phyloP scores from a whole-genome alignment of 805 yeast species.

The Tetrapisispora phaffii region DNA sequence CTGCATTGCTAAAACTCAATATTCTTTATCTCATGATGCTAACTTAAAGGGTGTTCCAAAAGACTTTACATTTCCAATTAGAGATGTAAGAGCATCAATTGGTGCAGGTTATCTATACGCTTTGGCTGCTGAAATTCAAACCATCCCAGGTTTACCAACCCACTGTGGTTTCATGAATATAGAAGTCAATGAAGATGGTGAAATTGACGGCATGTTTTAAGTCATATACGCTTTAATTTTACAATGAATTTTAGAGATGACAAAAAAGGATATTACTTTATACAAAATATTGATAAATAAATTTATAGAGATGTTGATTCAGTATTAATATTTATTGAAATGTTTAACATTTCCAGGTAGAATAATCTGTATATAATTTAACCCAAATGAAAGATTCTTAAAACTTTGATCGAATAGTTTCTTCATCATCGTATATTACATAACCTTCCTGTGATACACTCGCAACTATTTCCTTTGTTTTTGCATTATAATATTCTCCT shows the following conservation, averaged over 20 bases:
- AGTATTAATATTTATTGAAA: too few species aligned
- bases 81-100: constrained; percentile 67
- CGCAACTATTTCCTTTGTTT: constrained; percentile 44
- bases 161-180: constrained; percentile 82
- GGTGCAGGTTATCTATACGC: constrained; percentile 85
- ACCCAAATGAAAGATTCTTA: constrained; percentile 2
- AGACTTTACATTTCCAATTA: constrained; percentile 68
- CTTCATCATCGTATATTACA: constrained; percentile 17
- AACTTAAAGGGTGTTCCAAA: constrained; percentile 74
- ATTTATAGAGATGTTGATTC: not conserved
- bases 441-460: constrained; percentile 60
- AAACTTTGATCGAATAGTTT: constrained; percentile 15
- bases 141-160: constrained; percentile 80
- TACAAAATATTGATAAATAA: not conserved
- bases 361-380: not conserved
- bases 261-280: not conserved
- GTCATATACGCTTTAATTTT: not conserved
- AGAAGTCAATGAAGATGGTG: constrained; percentile 70
- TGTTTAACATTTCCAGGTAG: not conserved
- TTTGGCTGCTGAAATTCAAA: constrained; percentile 76
- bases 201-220: constrained; percentile 70
- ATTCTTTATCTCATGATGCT: constrained; percentile 76
- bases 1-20: constrained; percentile 80
- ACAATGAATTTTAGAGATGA: not conserved
- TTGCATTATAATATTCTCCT: constrained; percentile 45